Evolutionary conservation across 345 rosid genomes (phyloP), one percentile per base, ranked within the genome.

Genomic region (Euphorbia peplus): DNA sequence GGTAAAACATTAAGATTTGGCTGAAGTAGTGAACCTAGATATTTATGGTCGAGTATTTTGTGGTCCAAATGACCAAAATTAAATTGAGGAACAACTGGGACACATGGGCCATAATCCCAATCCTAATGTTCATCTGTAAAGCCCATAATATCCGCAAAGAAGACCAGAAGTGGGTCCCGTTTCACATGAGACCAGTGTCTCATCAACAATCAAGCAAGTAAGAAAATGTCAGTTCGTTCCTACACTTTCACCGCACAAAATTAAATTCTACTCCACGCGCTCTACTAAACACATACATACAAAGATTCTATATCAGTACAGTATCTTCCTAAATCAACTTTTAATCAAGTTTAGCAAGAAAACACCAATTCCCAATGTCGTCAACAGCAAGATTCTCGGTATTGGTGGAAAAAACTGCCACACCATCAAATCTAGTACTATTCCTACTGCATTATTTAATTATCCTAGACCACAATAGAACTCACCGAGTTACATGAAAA

Each of bases 341-440:
- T 25, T 54, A 22, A 54, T 54, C 29, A 52, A 52, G 26, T 19
- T 52, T 52, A 52, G 7, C 11, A 13, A 47, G 24, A 2, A 52
- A 18, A 5, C 14, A 13, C 28, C 76, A 65, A 70, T 65, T 70
- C 53, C 80, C 78, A 21, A 76, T 42, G 71, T 64, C 46, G 69
- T 73, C 71, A 52, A 75, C 76, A 6, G 63, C 69, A 26, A 68
- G 80, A 76, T 76, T 80, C 81, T 63, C 65, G 61, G 60, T 67
- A 64, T 25, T 47, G 37, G 51, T 10, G 41, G 69, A 63, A 67
- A 63, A 67, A 47, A 55, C 29, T 13, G 2, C 16, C 67, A 60
- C 50, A 47, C 41, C 30, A 30, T n/a, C 52, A 54, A 71, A 44
- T 61, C 50, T 22, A 61, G 30, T 39, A 22, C 57, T n/a, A 8